Conservation (phyloP, 768 basidiomycete genomes). For the Boletus barrowsii region DNA sequence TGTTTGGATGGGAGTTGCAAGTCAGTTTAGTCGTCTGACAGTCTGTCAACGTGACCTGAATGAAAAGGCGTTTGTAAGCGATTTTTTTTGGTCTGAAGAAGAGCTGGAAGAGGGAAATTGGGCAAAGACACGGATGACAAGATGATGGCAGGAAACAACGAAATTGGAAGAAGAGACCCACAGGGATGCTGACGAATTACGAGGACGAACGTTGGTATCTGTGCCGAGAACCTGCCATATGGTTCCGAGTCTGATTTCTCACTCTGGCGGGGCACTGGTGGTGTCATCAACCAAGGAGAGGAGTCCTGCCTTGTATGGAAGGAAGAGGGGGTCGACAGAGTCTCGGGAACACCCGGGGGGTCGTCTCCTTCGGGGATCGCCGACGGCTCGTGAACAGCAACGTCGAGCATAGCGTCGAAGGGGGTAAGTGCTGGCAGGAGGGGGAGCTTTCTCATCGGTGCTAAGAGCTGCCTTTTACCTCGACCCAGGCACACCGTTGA, state of each 20-base stretch:
- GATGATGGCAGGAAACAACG: conserved; percentile 18
- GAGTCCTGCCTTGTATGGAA: conserved; percentile 7
- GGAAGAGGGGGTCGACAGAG: neutral
- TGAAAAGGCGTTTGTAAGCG: conserved; percentile 6
- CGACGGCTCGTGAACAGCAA: conserved; percentile 7
- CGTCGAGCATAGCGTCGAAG: neutral
- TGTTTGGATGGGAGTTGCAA: neutral
- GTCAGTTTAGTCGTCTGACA: conserved; percentile 1
- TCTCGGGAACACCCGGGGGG: neutral
- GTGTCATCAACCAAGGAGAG: neutral
- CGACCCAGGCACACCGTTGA: conserved; percentile 14
- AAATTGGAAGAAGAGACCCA: conserved; percentile 11
- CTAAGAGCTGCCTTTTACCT: conserved; percentile 9
- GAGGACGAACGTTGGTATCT: conserved; percentile 25
- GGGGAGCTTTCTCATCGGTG: neutral
- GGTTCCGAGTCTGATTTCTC: conserved; percentile 9
- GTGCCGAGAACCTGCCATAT: conserved; percentile 16
- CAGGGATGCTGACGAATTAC: conserved; percentile 19
- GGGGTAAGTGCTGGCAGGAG: neutral
- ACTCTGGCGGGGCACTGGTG: neutral
- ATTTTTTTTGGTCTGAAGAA: neutral
- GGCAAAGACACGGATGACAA: neutral
- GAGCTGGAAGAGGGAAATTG: neutral
- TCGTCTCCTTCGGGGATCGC: conserved; percentile 14
- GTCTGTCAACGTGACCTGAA: conserved; percentile 5